Conservation (phyloP, 768 basidiomycete species). For the Termitomyces sp. region DNA sequence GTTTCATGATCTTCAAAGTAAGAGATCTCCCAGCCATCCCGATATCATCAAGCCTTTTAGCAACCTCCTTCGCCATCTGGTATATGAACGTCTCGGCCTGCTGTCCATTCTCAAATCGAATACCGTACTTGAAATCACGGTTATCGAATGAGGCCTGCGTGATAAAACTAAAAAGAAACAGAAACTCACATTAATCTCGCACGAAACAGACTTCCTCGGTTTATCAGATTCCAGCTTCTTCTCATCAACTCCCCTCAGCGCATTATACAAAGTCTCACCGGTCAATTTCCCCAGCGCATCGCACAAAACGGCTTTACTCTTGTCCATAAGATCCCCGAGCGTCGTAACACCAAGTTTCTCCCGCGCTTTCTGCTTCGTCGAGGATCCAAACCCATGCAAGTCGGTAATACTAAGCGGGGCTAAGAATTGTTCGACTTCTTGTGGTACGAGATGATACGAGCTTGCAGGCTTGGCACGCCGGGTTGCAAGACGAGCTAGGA, state of each 20-base stretch:
- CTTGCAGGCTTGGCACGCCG: constrained; percentile 88
- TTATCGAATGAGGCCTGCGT: background rate
- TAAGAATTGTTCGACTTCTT: constrained; percentile 48
- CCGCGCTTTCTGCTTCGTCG: constrained; percentile 68
- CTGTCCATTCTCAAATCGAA: constrained; percentile 79
- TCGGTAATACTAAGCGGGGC: constrained; percentile 70
- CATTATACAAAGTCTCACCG: constrained; percentile 84
- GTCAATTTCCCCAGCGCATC: constrained; percentile 72
- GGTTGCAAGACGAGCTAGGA: constrained; percentile 89
- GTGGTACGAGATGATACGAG: constrained; percentile 64
- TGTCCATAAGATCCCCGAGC: constrained; percentile 61
- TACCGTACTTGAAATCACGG: constrained; percentile 73
- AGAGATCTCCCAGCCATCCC: constrained; percentile 68
- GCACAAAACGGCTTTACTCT: constrained; percentile 60
- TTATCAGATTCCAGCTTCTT: constrained; percentile 78
- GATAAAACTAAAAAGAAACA: too few relatives aligned
- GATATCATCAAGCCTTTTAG: constrained; percentile 61
- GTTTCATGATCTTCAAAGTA: constrained; percentile 85
- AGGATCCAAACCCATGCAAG: constrained; percentile 82
- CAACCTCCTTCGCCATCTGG: constrained; percentile 74
- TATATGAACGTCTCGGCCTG: constrained; percentile 77
- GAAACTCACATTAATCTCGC: constrained; percentile 84
- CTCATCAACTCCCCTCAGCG: constrained; percentile 78
- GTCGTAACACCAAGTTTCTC: constrained; percentile 71
- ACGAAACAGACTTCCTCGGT: constrained; percentile 85